phyloP scores from a whole-genome alignment of 306 rosid species.

The Coriaria nepalensis region DNA sequence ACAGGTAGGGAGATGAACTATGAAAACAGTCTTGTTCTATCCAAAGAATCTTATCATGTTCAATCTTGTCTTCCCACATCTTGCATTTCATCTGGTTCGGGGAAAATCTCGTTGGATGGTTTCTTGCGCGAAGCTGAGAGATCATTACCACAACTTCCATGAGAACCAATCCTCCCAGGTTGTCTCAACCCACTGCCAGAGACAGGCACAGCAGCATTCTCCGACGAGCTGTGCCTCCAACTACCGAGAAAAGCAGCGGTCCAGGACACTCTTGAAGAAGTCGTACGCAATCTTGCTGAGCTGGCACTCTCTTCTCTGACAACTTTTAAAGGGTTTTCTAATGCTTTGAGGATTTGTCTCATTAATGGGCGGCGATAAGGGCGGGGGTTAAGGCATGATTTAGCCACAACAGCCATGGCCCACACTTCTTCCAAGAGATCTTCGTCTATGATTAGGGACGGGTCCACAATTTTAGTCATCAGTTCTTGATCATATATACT shows the following conservation, averaged over 20 bases:
- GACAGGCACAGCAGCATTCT: conserved; percentile 30
- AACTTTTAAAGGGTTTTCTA: conserved; percentile 88
- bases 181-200: conserved; percentile 40
- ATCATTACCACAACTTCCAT: conserved; percentile 61
- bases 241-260: conserved; percentile 68
- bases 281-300: conserved; percentile 62
- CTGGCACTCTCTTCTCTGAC: conserved; percentile 71
- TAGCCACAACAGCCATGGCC: conserved; percentile 90
- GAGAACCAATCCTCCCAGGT: conserved; percentile 52
- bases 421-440: conserved; percentile 89
- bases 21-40: too few species aligned
- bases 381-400: conserved; percentile 80
- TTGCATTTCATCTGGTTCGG: conserved; percentile 67
- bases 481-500: conserved; percentile 57
- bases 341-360: conserved; percentile 70
- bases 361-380: conserved; percentile 82
- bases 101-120: conserved; percentile 73
- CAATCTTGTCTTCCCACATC: conserved; percentile 36
- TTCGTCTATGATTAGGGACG: conserved; percentile 69
- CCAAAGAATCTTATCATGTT: background rate
- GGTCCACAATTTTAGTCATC: conserved; percentile 58
- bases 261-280: conserved; percentile 86
- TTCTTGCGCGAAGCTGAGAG: conserved; percentile 66
- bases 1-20: too few species aligned
- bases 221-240: conserved; percentile 87